phyloP scores from a whole-genome alignment of 495 filamentous ascomycete genomes.

The Penicillium flavigenum region DNA sequence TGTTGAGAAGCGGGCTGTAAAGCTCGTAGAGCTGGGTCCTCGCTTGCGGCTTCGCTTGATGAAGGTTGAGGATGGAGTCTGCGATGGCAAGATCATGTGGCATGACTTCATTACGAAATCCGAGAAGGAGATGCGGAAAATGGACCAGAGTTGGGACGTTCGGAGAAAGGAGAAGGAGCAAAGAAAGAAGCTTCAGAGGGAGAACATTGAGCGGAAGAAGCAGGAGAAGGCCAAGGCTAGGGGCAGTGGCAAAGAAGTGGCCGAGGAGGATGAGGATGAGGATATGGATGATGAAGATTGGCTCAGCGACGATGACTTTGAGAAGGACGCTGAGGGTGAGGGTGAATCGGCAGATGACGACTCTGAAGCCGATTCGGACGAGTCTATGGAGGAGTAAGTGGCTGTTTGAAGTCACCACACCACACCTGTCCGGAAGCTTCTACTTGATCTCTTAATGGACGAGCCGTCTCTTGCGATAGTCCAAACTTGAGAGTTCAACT shows the following conservation, averaged over 20 bases:
- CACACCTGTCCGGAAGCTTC: neutral
- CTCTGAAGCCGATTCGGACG: constrained; percentile 29
- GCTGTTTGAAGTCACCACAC: neutral
- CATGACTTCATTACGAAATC: constrained; percentile 90
- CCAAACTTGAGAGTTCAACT: neutral
- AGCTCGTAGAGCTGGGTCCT: constrained; percentile 87
- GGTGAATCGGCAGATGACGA: constrained; percentile 47
- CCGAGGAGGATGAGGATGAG: constrained; percentile 54
- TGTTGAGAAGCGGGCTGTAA: constrained; percentile 83
- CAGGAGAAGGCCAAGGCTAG: constrained; percentile 53
- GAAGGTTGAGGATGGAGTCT: constrained; percentile 95
- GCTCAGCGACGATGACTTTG: constrained; percentile 61
- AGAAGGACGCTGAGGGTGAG: constrained; percentile 52
- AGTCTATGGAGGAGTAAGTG: constrained; percentile 43
- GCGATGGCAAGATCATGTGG: constrained; percentile 92
- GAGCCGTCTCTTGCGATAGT: neutral
- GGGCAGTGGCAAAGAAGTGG: constrained; percentile 43
- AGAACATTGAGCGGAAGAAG: constrained; percentile 84
- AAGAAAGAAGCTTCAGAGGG: constrained; percentile 75
- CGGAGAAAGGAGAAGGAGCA: constrained; percentile 77
- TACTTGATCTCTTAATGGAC: neutral
- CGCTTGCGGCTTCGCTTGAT: constrained; percentile 85
- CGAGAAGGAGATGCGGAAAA: constrained; percentile 66
- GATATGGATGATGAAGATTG: constrained; percentile 60
- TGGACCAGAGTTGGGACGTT: constrained; percentile 79